phyloP scores from a whole-genome alignment of 306 rosid species.

The Acacia melanoxylon region DNA sequence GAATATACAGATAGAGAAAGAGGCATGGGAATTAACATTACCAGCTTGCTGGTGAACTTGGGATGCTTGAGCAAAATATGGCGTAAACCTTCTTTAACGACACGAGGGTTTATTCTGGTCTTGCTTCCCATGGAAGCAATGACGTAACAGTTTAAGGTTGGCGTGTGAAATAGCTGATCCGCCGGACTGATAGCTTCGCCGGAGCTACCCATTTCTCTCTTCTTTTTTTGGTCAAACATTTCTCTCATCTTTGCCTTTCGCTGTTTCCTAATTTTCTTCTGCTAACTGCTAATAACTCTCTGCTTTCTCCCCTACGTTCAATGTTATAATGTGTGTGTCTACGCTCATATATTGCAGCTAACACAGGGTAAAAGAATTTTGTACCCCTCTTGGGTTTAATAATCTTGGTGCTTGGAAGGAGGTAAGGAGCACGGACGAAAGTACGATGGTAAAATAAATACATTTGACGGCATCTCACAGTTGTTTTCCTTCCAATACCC shows the following conservation, averaged over 20 bases:
- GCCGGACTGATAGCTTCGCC: no score
- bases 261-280: not conserved
- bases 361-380: not conserved
- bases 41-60: no score
- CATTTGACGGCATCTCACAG: not conserved
- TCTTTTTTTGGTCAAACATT: no score
- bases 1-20: no score
- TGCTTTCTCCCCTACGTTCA: not conserved
- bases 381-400: not conserved
- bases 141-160: no score
- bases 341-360: not conserved
- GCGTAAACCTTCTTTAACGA: no score
- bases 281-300: not conserved
- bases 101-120: no score
- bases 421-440: not conserved
- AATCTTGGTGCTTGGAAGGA: no score
- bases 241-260: not conserved
- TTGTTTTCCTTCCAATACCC: not conserved
- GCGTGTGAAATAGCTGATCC: no score
- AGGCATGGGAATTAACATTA: no score
- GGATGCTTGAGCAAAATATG: no score
- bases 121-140: no score
- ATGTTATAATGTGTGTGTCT: not conserved
- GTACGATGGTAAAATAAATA: not conserved
- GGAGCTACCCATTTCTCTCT: conserved; percentile 23